Evolutionary conservation across 148 eudicot genomes (phyloP).

Genomic region (Selenicereus undatus): DNA sequence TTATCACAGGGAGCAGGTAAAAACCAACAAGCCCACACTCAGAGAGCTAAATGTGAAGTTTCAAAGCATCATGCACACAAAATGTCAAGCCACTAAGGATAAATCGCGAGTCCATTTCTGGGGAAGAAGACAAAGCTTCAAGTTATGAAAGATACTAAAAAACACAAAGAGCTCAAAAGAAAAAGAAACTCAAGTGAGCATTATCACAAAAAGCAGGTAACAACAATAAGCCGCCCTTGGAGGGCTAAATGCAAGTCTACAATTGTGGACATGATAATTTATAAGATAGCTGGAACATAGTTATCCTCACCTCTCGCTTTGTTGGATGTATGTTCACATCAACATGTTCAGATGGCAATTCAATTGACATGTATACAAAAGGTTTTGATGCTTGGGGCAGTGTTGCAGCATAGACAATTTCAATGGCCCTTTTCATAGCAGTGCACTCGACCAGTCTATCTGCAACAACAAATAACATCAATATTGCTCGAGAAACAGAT

Average conservation of each 20-base stretch:
- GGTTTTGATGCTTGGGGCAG: constrained; percentile 98
- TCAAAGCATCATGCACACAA: not conserved
- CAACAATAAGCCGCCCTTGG: not conserved
- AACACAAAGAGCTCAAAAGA: not conserved
- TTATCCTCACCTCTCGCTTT: constrained; percentile 73
- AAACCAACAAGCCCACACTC: not conserved
- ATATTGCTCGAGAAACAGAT: constrained; percentile 1
- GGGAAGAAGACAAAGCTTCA: not conserved
- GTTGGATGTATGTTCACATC: constrained; percentile 98
- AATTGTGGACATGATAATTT: not conserved
- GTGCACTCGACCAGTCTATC: constrained; percentile 94
- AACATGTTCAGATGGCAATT: constrained; percentile 84
- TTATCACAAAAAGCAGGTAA: not conserved
- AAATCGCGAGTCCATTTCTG: not conserved
- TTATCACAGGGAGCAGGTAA: not conserved
- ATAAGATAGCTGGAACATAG: not conserved
- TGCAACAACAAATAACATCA: constrained; percentile 29
- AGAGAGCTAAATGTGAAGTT: not conserved
- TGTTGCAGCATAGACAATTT: constrained; percentile 91
- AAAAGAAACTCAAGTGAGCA: not conserved
- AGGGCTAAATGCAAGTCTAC: not conserved
- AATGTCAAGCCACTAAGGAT: not conserved
- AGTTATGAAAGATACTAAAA: not conserved
- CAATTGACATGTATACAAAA: constrained; percentile 88
- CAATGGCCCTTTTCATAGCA: constrained; percentile 89